A percentile compares a stretch with the other conserved stretches of the same genome.
Evolutionary conservation across 352 stramenopile genomes (phyloP).

Genomic region (Phytophthora sp.): DNA sequence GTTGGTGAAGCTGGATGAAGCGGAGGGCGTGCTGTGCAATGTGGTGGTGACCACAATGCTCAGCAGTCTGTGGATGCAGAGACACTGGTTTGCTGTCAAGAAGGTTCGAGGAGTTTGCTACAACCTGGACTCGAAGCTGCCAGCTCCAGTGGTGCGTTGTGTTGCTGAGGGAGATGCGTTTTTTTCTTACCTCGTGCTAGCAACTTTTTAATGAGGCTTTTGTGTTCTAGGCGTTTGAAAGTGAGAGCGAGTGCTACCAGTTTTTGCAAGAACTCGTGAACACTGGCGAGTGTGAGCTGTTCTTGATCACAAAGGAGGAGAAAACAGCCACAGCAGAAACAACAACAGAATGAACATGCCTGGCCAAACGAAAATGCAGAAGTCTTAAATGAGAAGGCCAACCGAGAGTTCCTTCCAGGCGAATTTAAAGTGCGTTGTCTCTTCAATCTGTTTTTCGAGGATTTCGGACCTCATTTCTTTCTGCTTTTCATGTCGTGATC

Average conservation of each 20-base stretch:
- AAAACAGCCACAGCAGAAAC: neutral
- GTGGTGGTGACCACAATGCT: conserved; percentile 54
- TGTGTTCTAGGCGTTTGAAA: conserved; percentile 47
- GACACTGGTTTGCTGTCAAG: conserved; percentile 84
- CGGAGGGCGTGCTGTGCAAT: conserved; percentile 75
- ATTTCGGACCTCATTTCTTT: neutral
- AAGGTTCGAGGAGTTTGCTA: conserved; percentile 69
- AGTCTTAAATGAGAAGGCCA: too few relatives aligned
- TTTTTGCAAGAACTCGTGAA: conserved; percentile 75
- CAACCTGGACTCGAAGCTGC: conserved; percentile 83
- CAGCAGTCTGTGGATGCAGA: conserved; percentile 60
- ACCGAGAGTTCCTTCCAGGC: too few relatives aligned
- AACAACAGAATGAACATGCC: too few relatives aligned
- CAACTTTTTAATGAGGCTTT: neutral
- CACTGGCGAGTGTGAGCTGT: conserved; percentile 79
- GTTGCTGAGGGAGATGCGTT: neutral
- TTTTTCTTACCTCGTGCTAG: neutral
- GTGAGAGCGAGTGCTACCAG: conserved; percentile 47
- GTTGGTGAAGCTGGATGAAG: conserved; percentile 48
- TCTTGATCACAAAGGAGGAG: conserved; percentile 40
- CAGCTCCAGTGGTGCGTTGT: conserved; percentile 45
- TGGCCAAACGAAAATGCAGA: too few relatives aligned
- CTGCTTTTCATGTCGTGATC: conserved; percentile 12
- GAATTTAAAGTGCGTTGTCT: neutral
- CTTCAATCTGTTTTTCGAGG: neutral